Evolutionary conservation across 2,329 filamentous ascomycete species (phyloP).

Genomic region (Clarireedia paspali): DNA sequence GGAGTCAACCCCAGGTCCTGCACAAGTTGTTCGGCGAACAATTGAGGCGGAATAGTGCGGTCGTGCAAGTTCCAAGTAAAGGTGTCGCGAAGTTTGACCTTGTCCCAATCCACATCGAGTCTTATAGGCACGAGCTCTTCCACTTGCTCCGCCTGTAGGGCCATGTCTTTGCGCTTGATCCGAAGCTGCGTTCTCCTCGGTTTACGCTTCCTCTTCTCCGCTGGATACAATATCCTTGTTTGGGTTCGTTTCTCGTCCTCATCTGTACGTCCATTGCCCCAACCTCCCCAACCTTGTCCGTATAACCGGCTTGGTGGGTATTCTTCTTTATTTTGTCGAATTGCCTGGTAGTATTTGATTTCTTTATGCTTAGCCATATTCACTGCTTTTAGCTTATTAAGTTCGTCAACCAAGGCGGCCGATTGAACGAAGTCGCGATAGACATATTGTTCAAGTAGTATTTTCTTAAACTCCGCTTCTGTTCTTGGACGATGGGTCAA

Average conservation of each 20-base stretch:
- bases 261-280: conserved; percentile 80
- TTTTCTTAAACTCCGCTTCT: conserved; percentile 33
- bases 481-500: conserved; percentile 25
- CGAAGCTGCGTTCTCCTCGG: conserved; percentile 68
- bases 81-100: conserved; percentile 90
- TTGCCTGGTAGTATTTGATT: conserved; percentile 59
- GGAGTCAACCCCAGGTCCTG: conserved; percentile 82
- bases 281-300: conserved; percentile 77
- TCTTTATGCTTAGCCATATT: conserved; percentile 59
- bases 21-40: conserved; percentile 83
- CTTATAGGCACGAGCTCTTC: conserved; percentile 89
- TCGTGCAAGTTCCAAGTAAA: conserved; percentile 99
- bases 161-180: conserved; percentile 71
- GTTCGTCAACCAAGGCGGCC: conserved; percentile 41
- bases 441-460: conserved; percentile 55
- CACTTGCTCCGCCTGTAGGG: conserved; percentile 77
- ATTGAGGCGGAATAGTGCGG: conserved; percentile 66
- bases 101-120: conserved; percentile 90
- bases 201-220: conserved; percentile 66
- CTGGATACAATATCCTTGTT: conserved; percentile 63
- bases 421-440: conserved; percentile 54
- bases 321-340: conserved; percentile 48
- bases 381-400: conserved; percentile 45
- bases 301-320: conserved; percentile 52
- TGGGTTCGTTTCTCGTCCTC: conserved; percentile 43